Evolutionary conservation across 2,329 filamentous ascomycete species (phyloP), one percentile per base, ranked within the genome.

Genomic region (Xylariales sp.): DNA sequence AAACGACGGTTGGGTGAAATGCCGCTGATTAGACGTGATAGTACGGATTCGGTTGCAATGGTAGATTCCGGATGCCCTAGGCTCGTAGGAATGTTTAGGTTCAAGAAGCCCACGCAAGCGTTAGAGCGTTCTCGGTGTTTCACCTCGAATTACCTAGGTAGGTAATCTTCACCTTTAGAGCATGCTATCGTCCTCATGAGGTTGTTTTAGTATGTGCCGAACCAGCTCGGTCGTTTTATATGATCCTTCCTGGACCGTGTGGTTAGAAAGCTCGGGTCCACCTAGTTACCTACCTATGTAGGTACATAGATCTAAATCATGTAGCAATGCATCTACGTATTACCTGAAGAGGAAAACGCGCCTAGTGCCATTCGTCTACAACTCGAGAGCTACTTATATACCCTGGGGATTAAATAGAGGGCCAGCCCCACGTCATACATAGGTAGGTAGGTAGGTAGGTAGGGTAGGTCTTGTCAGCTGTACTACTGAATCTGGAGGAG

Each of bases 341-440:
- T 41, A 12, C 36, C 36, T 9, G 10, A 41, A 41, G 39, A 14
- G 39, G 39, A 41, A 41, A 12, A 41, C 39, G 39, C 10, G 39
- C 12, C 10, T 14, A 41, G 39, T 41, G 14, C 10, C 12, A 41
- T 41, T 14, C 14, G 39, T 14, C 10, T 41, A 41, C 36, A 41
- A 48, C 36, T 30, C 18, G 10, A 18, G 28, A 59, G 43, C 28
- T 55, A 55, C 59, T 23, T 23, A 23, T 23, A 23, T 23, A 23
- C 23, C 23, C 54, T 54, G 36, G 16, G 39, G 18, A 14, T 58
- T 57, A 32, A 63, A 57, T 36, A 30, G 36, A 64, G 34, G 62
- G 46, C 30, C 46, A 30, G 46, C 54, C 62, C 54, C 54, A 64
- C 54, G 54, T 58, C 5, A 12, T 10, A 32, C 45, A 39, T 41